These are phyloP conservation scores for Primulina eburnea DNA, from an alignment of 257 asterid species.

Conservation along the genomic window DNA sequence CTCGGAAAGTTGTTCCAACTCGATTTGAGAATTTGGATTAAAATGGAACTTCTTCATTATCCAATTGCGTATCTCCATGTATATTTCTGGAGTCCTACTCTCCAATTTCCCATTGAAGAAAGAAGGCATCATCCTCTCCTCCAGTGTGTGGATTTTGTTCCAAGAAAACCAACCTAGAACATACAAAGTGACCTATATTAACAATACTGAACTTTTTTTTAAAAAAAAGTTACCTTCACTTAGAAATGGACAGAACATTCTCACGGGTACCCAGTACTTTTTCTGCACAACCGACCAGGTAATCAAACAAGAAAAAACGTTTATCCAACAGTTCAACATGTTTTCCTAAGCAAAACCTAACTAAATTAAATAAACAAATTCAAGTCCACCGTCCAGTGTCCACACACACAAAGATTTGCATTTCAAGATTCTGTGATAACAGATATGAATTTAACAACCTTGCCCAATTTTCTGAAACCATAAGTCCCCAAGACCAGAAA, in stretches of 20 bases:
- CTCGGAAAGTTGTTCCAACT: slow-evolving; percentile 70
- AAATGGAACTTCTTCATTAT: slow-evolving; percentile 75
- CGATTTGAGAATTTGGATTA: slow-evolving; percentile 55
- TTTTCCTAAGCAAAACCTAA: slow-evolving; percentile 4
- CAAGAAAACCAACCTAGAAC: slow-evolving; percentile 95
- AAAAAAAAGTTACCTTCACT: not conserved
- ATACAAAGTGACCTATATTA: slow-evolving; percentile 11
- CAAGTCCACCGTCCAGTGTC: not conserved
- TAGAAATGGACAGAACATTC: not conserved
- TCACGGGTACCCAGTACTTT: slow-evolving; percentile 1
- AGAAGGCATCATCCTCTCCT: slow-evolving; percentile 72
- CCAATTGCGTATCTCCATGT: slow-evolving; percentile 85
- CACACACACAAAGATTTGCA: not conserved
- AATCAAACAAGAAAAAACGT: slow-evolving; percentile 8
- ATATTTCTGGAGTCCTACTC: slow-evolving; percentile 66
- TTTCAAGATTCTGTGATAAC: slow-evolving; percentile 7
- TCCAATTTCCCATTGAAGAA: slow-evolving; percentile 83
- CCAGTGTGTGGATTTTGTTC: slow-evolving; percentile 77
- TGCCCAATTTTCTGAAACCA: slow-evolving; percentile 17
- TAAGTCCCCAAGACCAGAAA: slow-evolving; percentile 15
- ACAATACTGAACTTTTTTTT: not conserved
- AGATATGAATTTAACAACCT: slow-evolving; percentile 1
- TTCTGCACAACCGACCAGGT: slow-evolving; percentile 7
- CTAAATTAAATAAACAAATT: not conserved
- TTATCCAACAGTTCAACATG: slow-evolving; percentile 11